phyloP scores from a whole-genome alignment of 2,329 filamentous ascomycete species.

The Calonectria montana region DNA sequence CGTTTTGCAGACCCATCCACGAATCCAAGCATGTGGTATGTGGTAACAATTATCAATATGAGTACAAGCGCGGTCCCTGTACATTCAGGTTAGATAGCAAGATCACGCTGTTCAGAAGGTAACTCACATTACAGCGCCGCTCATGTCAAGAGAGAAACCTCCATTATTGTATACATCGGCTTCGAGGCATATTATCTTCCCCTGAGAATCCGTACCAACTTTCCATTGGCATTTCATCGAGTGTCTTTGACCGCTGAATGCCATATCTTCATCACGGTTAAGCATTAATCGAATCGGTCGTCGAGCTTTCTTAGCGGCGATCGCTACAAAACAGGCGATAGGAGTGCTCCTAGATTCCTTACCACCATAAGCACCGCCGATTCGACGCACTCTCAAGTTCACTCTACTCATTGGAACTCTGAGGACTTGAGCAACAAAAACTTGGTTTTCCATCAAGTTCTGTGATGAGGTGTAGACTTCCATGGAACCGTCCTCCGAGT shows the following conservation, averaged over 20 bases:
- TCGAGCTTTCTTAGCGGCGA: conserved; percentile 81
- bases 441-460: conserved; percentile 86
- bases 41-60: conserved; percentile 87
- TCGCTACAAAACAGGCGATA: conserved; percentile 80
- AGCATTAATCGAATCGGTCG: conserved; percentile 89
- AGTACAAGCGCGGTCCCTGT: conserved; percentile 79
- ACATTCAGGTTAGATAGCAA: neutral
- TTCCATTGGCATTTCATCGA: conserved; percentile 91
- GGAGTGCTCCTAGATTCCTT: conserved; percentile 89
- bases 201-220: conserved; percentile 86
- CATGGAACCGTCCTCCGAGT: conserved; percentile 88
- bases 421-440: conserved; percentile 82
- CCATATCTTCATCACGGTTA: conserved; percentile 90
- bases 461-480: conserved; percentile 89
- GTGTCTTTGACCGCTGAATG: conserved; percentile 87
- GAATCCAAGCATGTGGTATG: conserved; percentile 83
- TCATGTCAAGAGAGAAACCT: conserved; percentile 75
- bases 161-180: conserved; percentile 88
- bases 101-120: no score
- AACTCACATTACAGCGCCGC: conserved; percentile 68
- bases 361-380: conserved; percentile 90
- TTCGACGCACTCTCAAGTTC: conserved; percentile 83
- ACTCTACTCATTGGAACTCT: conserved; percentile 87
- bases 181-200: conserved; percentile 85
- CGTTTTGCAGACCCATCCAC: conserved; percentile 72